Evolutionary conservation across 2,329 filamentous ascomycete genomes (phyloP).

Genomic region (Calonectria henricotiae): DNA sequence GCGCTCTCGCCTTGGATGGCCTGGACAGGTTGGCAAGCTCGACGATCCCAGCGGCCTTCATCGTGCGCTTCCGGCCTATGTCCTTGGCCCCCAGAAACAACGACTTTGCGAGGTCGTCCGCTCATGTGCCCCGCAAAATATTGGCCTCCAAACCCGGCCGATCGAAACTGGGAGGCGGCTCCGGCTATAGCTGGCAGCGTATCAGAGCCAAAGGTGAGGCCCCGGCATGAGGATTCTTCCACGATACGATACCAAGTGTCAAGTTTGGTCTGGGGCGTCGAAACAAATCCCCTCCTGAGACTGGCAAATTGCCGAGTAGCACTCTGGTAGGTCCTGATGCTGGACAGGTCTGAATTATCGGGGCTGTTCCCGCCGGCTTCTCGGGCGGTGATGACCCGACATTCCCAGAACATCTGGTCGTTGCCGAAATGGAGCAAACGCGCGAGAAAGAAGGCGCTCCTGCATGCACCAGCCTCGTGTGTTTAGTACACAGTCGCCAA

Average conservation of each 20-base stretch:
- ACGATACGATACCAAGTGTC: constrained; percentile 14
- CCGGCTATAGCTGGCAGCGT: constrained; percentile 10
- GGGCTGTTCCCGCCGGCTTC: constrained; percentile 10
- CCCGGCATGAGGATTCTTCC: neutral
- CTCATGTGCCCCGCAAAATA: constrained; percentile 7
- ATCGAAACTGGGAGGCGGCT: neutral
- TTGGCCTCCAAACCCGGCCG: neutral
- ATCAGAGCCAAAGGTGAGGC: constrained; percentile 4
- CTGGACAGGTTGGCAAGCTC: neutral
- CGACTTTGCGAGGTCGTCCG: neutral
- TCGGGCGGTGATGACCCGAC: neutral
- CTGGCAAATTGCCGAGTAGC: neutral
- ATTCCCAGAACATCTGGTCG: constrained; percentile 23
- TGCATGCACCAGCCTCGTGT: constrained; percentile 12
- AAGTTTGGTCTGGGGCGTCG: neutral
- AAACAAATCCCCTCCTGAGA: neutral
- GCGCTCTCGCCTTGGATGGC: neutral
- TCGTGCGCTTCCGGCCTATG: neutral
- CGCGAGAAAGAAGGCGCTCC: constrained; percentile 1
- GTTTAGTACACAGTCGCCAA: constrained; percentile 3
- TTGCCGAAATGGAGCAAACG: constrained; percentile 1
- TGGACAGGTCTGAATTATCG: neutral
- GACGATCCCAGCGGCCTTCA: neutral
- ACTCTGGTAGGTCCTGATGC: neutral
- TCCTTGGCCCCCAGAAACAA: constrained; percentile 10